These are phyloP conservation scores for Penicillium waksmanii DNA, from an alignment of 495 filamentous ascomycete species.

Conservation along the genomic window DNA sequence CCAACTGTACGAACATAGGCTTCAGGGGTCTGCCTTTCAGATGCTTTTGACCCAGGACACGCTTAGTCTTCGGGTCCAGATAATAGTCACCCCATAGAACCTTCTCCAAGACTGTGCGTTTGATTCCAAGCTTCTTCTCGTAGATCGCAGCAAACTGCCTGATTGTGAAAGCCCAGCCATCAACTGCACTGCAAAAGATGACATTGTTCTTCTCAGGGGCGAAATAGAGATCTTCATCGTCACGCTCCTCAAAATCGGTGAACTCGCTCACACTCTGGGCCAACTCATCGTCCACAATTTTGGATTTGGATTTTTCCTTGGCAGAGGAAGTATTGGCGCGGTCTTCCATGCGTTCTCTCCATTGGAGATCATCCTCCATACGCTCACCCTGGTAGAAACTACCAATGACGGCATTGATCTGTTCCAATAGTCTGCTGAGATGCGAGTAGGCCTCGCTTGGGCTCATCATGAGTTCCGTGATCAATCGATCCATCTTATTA, in stretches of 20 bases:
- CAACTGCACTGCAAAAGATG: slow-evolving; percentile 95
- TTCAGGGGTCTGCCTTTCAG: slow-evolving; percentile 88
- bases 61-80: slow-evolving; percentile 94
- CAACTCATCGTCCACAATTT: slow-evolving; percentile 56
- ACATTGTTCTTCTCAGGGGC: slow-evolving; percentile 98
- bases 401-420: slow-evolving; percentile 96
- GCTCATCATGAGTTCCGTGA: slow-evolving; percentile 92
- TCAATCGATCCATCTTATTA: slow-evolving; percentile 95
- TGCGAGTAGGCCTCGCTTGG: slow-evolving; percentile 88
- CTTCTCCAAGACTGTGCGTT: slow-evolving; percentile 86
- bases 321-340: slow-evolving; percentile 62
- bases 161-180: slow-evolving; percentile 97
- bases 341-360: slow-evolving; percentile 91
- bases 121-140: slow-evolving; percentile 96
- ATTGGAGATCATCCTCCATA: slow-evolving; percentile 98
- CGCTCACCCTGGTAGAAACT: slow-evolving; percentile 98
- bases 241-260: slow-evolving; percentile 80
- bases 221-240: slow-evolving; percentile 98
- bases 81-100: slow-evolving; percentile 98
- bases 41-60: slow-evolving; percentile 88
- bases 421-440: slow-evolving; percentile 86
- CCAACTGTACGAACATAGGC: slow-evolving; percentile 97
- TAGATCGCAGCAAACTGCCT: slow-evolving; percentile 92
- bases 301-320: slow-evolving; percentile 41
- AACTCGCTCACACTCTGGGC: slow-evolving; percentile 39